Evolutionary conservation across 2,329 filamentous ascomycete species (phyloP).

Genomic region (Fusarium brachygibbosum): DNA sequence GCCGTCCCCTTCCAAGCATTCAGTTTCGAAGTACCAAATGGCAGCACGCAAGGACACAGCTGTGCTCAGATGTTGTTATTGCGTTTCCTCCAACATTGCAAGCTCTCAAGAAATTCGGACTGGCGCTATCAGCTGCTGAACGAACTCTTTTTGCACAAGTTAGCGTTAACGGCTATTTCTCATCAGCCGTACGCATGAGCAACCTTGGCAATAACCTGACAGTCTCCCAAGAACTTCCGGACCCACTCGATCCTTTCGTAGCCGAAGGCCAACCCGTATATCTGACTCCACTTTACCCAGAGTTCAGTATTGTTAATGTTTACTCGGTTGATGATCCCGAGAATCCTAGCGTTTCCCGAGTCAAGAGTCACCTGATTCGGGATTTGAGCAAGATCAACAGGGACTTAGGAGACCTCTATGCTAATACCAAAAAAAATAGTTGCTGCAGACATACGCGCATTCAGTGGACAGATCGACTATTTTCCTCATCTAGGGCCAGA

Average conservation of each 20-base stretch:
- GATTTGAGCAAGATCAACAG: slow-evolving; percentile 6
- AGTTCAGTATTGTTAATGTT: not conserved
- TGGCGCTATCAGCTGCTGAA: not conserved
- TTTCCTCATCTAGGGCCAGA: not conserved
- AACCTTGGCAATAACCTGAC: not conserved
- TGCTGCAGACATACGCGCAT: not conserved
- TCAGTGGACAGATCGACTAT: not conserved
- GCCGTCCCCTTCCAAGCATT: not conserved
- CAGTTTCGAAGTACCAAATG: not conserved
- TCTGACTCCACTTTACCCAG: not conserved
- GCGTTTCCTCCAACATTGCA: not conserved
- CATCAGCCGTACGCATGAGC: slow-evolving; percentile 3
- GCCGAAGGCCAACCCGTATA: slow-evolving; percentile 2
- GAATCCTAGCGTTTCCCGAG: not conserved
- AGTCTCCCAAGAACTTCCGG: not conserved
- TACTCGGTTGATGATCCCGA: not conserved
- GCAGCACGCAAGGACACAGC: not conserved
- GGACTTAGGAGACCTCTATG: not conserved
- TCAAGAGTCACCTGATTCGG: not conserved
- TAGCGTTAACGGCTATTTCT: not conserved
- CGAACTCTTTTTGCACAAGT: not conserved
- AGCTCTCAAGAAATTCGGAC: not conserved
- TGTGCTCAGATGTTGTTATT: not conserved
- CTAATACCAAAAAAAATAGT: not conserved
- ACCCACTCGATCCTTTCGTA: not conserved